Conservation (phyloP, 129 eudicot species). For the Oenanthe sinensis region DNA sequence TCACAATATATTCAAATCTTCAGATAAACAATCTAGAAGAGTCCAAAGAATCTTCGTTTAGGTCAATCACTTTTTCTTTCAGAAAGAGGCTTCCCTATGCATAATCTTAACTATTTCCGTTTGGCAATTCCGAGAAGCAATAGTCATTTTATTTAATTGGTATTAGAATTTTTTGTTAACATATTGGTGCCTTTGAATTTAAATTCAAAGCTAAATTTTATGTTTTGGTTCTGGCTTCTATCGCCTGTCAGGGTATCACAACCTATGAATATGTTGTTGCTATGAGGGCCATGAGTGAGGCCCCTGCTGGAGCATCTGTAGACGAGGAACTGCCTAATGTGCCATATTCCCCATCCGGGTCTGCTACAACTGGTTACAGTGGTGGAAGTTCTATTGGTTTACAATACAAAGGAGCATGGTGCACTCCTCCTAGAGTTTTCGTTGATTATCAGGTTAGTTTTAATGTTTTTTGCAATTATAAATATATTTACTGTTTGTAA, state of each 20-base stretch:
- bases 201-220: not conserved
- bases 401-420: conserved; percentile 93
- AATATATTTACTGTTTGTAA: not conserved
- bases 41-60: not conserved
- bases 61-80: not conserved
- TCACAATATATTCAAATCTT: not conserved
- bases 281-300: conserved; percentile 85
- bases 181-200: not conserved
- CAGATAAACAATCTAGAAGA: not conserved
- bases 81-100: not conserved
- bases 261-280: conserved; percentile 91
- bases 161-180: not conserved
- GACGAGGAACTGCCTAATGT: conserved; percentile 74
- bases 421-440: conserved; percentile 95
- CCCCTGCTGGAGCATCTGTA: conserved; percentile 48
- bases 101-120: not conserved
- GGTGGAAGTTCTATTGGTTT: conserved; percentile 92
- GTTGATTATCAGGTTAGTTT: conserved; percentile 78
- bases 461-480: not conserved
- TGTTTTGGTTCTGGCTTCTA: not conserved
- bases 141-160: not conserved
- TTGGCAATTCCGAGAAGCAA: not conserved
- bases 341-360: conserved; percentile 71
- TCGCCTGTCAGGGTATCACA: conserved; percentile 63
- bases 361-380: conserved; percentile 81